These are phyloP conservation scores for Fusarium chuoi DNA, from an alignment of 2,329 filamentous ascomycete genomes.

Conservation along the genomic window DNA sequence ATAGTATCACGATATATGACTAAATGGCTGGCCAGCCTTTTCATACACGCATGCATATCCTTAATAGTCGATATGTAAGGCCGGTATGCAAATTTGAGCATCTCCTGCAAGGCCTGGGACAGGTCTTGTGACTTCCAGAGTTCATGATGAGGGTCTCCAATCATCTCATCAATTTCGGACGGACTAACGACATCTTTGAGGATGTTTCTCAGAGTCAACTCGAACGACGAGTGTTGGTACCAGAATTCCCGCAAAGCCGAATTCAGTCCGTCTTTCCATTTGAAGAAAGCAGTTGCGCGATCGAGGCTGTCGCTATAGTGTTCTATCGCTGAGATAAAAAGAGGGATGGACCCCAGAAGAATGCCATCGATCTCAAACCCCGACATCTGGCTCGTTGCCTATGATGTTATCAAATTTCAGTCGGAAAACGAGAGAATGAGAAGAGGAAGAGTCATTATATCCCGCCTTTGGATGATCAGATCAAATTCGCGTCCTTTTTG, in stretches of 20 bases:
- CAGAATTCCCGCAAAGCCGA: background rate
- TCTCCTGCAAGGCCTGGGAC: background rate
- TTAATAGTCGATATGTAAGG: background rate
- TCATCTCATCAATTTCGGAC: background rate
- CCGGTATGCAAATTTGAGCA: background rate
- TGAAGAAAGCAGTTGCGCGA: background rate
- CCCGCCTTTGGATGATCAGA: background rate
- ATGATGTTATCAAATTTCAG: rapidly evolving
- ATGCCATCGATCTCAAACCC: background rate
- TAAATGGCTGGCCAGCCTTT: background rate
- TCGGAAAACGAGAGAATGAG: rapidly evolving
- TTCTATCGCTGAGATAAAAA: background rate
- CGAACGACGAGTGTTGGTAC: background rate
- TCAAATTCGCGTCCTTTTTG: background rate
- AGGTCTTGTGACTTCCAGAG: background rate
- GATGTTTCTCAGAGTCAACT: background rate
- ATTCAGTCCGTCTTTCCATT: background rate
- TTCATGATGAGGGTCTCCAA: background rate
- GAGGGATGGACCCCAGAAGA: background rate
- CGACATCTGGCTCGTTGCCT: background rate
- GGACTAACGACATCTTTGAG: background rate
- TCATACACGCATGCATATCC: background rate
- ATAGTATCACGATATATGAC: background rate
- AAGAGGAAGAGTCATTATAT: background rate
- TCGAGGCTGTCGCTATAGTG: background rate